Evolutionary conservation across 768 basidiomycete genomes (phyloP).

Genomic region (Russula ochroleuca): DNA sequence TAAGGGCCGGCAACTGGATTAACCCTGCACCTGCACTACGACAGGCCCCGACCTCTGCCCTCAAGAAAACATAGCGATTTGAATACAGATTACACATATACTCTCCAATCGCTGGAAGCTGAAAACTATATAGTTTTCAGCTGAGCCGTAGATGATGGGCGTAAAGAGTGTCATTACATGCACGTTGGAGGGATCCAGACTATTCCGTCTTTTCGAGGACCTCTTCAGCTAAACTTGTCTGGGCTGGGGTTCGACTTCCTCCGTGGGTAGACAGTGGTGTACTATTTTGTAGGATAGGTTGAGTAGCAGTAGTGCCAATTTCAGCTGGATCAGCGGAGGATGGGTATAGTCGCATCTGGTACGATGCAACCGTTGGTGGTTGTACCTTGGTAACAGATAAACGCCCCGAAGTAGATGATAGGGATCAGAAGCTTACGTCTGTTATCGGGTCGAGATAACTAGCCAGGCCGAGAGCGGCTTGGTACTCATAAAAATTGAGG

Average conservation of each 20-base stretch:
- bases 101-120: neutral
- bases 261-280: slow-evolving; percentile 22
- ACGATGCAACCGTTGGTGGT: slow-evolving; percentile 22
- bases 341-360: slow-evolving; percentile 24
- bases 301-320: neutral
- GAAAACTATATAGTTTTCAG: neutral
- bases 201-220: slow-evolving; percentile 13
- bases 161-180: slow-evolving; percentile 4
- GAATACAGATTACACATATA: neutral
- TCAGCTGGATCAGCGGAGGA: slow-evolving; percentile 14
- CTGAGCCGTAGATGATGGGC: neutral
- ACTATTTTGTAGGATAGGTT: slow-evolving; percentile 18
- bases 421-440: slow-evolving; percentile 9
- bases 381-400: slow-evolving; percentile 21
- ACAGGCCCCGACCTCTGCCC: neutral
- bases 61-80: neutral
- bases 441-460: slow-evolving; percentile 25
- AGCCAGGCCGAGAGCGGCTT: slow-evolving; percentile 17
- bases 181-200: slow-evolving; percentile 5
- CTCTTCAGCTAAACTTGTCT: slow-evolving; percentile 16
- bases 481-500: slow-evolving; percentile 28
- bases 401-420: neutral
- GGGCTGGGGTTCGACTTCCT: slow-evolving; percentile 20
- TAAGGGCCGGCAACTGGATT: slow-evolving; percentile 21
- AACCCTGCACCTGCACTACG: slow-evolving; percentile 19